Evolutionary conservation across 305 asterid species (phyloP).

Genomic region (Rubia balearica): DNA sequence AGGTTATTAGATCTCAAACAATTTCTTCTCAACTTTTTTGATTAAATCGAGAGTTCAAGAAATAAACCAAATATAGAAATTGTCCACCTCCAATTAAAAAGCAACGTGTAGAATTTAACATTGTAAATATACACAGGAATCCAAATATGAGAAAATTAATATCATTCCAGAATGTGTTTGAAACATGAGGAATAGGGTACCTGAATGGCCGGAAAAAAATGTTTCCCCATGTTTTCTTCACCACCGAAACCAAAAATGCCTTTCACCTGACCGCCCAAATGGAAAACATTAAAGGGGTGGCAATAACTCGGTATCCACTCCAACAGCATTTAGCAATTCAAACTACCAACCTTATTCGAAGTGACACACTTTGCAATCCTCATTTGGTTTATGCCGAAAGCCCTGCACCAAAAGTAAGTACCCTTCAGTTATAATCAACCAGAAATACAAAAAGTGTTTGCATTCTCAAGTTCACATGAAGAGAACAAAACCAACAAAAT

Average conservation of each 20-base stretch:
- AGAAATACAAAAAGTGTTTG: background rate
- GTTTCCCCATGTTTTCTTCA: conserved; percentile 94
- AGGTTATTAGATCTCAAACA: background rate
- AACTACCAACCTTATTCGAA: conserved; percentile 61
- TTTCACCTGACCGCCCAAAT: conserved; percentile 42
- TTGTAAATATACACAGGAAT: background rate
- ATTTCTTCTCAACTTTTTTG: background rate
- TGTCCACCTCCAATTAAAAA: background rate
- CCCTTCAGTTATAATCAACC: background rate
- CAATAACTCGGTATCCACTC: background rate
- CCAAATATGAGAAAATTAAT: background rate
- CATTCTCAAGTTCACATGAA: background rate
- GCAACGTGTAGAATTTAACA: background rate
- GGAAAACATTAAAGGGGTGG: background rate
- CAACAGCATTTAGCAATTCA: conserved; percentile 2
- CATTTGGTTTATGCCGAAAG: conserved; percentile 85
- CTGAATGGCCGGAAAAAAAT: conserved; percentile 89
- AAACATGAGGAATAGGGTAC: conserved; percentile 24
- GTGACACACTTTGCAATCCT: conserved; percentile 79
- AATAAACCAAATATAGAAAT: background rate
- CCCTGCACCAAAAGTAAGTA: conserved; percentile 34
- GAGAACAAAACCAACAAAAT: background rate
- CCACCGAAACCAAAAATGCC: conserved; percentile 91
- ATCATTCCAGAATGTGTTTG: conserved; percentile 8
- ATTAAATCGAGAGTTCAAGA: background rate